Evolutionary conservation across 139 green algal species (phyloP).

Genomic region (Micractinium sp.): DNA sequence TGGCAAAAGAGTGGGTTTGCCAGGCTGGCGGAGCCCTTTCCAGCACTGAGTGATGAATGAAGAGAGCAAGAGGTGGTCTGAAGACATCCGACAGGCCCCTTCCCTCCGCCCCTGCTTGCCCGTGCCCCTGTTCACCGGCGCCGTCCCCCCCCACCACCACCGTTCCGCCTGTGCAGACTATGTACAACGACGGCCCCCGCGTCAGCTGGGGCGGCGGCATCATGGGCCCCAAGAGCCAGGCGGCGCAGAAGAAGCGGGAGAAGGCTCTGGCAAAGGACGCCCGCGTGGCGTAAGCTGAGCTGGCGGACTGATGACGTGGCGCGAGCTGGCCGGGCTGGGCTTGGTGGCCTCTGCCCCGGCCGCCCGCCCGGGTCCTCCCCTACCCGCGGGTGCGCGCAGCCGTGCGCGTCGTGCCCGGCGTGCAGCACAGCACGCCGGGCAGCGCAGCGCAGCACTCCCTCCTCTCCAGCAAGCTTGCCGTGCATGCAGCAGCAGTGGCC

Average conservation of each 20-base stretch:
- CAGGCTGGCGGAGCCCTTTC: too few species aligned
- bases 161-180: background rate
- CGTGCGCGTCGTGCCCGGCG: background rate
- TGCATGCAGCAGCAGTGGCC: too few species aligned
- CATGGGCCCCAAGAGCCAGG: slow-evolving; percentile 97
- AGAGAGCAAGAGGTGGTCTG: too few species aligned
- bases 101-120: background rate
- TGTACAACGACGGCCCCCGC: slow-evolving; percentile 75
- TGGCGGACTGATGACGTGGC: background rate
- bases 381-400: background rate
- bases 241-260: slow-evolving; percentile 87
- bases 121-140: background rate
- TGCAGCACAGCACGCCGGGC: background rate
- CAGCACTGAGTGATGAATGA: too few species aligned
- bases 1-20: too few species aligned
- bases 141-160: background rate
- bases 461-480: background rate
- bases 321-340: too few species aligned
- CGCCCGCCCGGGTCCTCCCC: background rate
- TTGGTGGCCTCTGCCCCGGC: background rate
- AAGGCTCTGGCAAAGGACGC: slow-evolving; percentile 86
- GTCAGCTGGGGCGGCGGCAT: slow-evolving; percentile 96
- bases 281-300: slow-evolving; percentile 38
- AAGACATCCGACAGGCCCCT: too few species aligned
- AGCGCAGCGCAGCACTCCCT: background rate